A percentile compares a stretch with the other conserved stretches of the same genome.
These are phyloP conservation scores for Mycotypha africana DNA, from an alignment of 371 early-diverging fungal genomes.

Conservation along the genomic window DNA sequence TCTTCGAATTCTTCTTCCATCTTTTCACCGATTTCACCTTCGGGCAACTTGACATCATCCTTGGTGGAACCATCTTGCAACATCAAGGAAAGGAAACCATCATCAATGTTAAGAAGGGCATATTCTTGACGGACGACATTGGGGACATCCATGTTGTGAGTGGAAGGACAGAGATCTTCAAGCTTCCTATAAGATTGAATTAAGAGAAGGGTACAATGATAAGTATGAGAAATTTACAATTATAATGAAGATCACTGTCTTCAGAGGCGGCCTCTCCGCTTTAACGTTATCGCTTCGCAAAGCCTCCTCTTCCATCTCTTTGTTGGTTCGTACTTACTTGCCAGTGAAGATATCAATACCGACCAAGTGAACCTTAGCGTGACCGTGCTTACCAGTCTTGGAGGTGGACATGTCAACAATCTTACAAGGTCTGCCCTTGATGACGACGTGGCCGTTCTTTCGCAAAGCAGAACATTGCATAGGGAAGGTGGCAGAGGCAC, in stretches of 20 bases:
- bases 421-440: slow-evolving; percentile 99
- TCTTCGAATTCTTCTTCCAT: slow-evolving; percentile 71
- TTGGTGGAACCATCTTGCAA: slow-evolving; percentile 73
- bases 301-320: too few relatives aligned
- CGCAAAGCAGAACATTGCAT: slow-evolving; percentile 98
- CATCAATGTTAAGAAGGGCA: slow-evolving; percentile 84
- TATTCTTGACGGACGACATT: slow-evolving; percentile 87
- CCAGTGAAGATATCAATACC: slow-evolving; percentile 96
- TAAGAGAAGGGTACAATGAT: neutral
- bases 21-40: slow-evolving; percentile 79
- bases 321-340: too few relatives aligned
- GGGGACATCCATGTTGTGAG: slow-evolving; percentile 99
- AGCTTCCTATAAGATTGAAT: too few relatives aligned
- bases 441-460: slow-evolving; percentile 96
- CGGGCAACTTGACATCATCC: slow-evolving; percentile 95
- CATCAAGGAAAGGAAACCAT: slow-evolving; percentile 92
- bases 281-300: neutral
- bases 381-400: slow-evolving; percentile 99
- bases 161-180: slow-evolving; percentile 98
- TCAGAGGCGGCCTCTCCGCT: too few relatives aligned
- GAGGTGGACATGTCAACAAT: slow-evolving; percentile 96
- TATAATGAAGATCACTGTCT: too few relatives aligned
- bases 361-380: slow-evolving; percentile 98
- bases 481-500: slow-evolving; percentile 92
- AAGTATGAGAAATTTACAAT: neutral